Conservation (phyloP, 805 yeast species). For the Barnettozyma populi region DNA sequence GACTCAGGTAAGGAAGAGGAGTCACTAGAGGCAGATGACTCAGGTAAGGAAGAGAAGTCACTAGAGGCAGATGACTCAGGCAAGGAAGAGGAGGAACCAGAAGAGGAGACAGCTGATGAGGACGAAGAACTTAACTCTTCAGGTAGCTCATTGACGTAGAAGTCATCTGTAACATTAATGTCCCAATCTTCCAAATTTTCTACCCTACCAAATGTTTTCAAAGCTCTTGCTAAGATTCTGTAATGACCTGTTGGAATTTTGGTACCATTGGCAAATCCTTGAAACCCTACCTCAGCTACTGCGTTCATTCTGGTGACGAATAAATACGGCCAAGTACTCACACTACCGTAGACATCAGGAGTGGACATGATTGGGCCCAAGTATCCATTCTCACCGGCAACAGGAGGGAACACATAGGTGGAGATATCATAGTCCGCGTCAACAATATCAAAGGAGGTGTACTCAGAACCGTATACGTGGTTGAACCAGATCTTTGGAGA, state of each 20-base stretch:
- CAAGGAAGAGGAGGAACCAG: slow-evolving; percentile 24
- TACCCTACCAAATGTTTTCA: slow-evolving; percentile 10
- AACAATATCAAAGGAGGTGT: slow-evolving; percentile 13
- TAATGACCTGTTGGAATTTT: slow-evolving; percentile 11
- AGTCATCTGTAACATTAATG: slow-evolving; percentile 6
- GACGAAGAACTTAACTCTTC: not conserved
- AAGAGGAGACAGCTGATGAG: not conserved
- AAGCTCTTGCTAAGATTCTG: slow-evolving; percentile 10
- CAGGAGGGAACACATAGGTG: slow-evolving; percentile 6
- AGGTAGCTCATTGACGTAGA: not conserved
- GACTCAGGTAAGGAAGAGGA: slow-evolving; percentile 25
- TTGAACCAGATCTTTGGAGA: slow-evolving; percentile 9
- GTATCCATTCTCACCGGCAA: slow-evolving; percentile 9
- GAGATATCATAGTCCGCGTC: slow-evolving; percentile 10
- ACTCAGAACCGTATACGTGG: slow-evolving; percentile 10
- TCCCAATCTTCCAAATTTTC: slow-evolving; percentile 10
- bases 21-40: slow-evolving; percentile 15
- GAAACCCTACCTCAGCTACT: slow-evolving; percentile 1
- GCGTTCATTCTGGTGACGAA: not conserved
- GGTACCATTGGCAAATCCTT: slow-evolving; percentile 10
- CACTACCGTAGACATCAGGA: slow-evolving; percentile 1
- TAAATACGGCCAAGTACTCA: slow-evolving; percentile 7
- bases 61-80: slow-evolving; percentile 1
- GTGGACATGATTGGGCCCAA: slow-evolving; percentile 4
- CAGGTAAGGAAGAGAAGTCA: not conserved